Evolutionary conservation across 495 filamentous ascomycete genomes (phyloP), one percentile per base, ranked within the genome.

Genomic region (Daldinia grandis): DNA sequence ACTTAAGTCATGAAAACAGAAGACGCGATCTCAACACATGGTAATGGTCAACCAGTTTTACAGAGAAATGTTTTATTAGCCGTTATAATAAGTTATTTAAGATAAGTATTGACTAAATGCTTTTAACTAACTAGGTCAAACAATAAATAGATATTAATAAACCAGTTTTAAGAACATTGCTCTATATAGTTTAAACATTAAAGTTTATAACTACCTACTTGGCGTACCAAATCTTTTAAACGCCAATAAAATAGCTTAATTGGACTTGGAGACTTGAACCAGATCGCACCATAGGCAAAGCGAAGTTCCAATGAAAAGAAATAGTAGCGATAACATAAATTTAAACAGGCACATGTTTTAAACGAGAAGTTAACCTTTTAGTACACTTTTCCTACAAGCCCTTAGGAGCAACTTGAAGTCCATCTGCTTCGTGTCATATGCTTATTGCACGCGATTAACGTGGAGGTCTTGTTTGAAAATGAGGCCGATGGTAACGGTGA

Each of bases 401-500:
- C 10, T 17, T 17, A 40, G 17, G 15, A 40, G 38, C 8, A 17
- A 17, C 15, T 17, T 17, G 2, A 40, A 40, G 31, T 2, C 12
- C 10, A 12, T 33, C 12, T 33, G 2, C 9, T 33, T 0, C 37
- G 21, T 44, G 54, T 55, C 27, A 64, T 59, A 35, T 55, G 17
- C 24, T 55, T 49, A 63, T 64, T 49, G 33, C 54, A 55, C n/a
- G 33, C 42, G 53, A 28, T 68, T 64, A 64, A 62, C 56, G 47
- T 24, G 51, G 53, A 50, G 55, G 50, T 47, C 27, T 27, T n/a
- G 65, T 72, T 61, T 47, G 51, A 73, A 55, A 62, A 55, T 66
- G 68, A 66, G 58, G 27, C 58, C 63, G 58, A 71, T 59, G 21
- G 68, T 66, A 40, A 71, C 68, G 25, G 58, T 68, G 69, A 72